Base-by-base conservation (phyloP, 169 alveolate species). In the Eimeria maxima region DNA sequence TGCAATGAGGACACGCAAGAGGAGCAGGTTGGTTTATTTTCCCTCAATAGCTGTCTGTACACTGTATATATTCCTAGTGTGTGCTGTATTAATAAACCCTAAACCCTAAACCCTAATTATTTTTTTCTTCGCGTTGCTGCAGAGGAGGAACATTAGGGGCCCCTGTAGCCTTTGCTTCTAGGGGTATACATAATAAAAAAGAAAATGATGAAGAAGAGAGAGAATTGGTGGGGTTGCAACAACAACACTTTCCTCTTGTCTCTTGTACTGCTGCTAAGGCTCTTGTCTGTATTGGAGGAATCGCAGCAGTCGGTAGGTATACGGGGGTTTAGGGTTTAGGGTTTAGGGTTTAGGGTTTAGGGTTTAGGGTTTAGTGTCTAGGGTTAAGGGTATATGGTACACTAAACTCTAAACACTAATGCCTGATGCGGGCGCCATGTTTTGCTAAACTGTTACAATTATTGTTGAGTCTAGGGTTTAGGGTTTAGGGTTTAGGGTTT, bases 191-290 rank as follows among this genome's bases (percentile, higher is more conserved):
- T n/a, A 73, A 44, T 24, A 27, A 38, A 45, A 50, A 73, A 44
- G 10, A 11, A 24, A 73, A 24, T n/a, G 53, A 73, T 50, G 84
- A 73, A 27, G 45, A 33, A 27, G 84, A 73, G 10, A 24, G 10
- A 10, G 50, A 73, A 73, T 45, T 73, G 84, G 22, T 38, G 24
- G 55, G 50, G 44, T n/a, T 27, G 0, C 84, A 24, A n/a, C 24
- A 29, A 11, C n/a, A 7, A 7, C 45, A 27, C 18, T 73, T 73
- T 20, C 84, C 84, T 14, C 84, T 73, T 10, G 84, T 73, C 50
- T 73, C 84, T 38, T 73, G 84, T 73, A 1, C 53, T 44, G 84
- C 84, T 27, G 84, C 84, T 4, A 73, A 73, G 53, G 84, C 84
- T 38, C 84, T 73, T 38, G 42, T 73, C 45, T 73, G 84, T 18